Evolutionary conservation across 805 yeast species (phyloP).

Genomic region (Ogataea minuta): DNA sequence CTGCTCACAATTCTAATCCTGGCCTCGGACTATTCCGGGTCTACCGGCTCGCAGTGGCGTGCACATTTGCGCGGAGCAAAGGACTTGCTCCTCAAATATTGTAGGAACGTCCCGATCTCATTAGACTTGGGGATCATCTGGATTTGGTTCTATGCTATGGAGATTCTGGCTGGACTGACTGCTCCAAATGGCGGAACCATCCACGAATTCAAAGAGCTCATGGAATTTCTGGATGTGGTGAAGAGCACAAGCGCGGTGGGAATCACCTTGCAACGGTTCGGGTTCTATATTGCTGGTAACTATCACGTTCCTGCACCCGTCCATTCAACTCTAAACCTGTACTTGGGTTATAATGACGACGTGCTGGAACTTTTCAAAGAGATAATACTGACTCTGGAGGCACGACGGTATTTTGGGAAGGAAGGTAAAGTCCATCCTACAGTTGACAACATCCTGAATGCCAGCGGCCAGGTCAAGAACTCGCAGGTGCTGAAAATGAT

Average conservation of each 20-base stretch:
- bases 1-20: conserved; percentile 65
- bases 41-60: conserved; percentile 61
- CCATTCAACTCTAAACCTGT: conserved; percentile 28
- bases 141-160: conserved; percentile 62
- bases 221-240: conserved; percentile 33
- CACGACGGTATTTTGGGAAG: conserved; percentile 12
- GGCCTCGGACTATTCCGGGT: conserved; percentile 62
- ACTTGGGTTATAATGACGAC: conserved; percentile 37
- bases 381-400: conserved; percentile 31
- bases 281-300: conserved; percentile 31
- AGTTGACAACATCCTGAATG: conserved; percentile 20
- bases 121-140: conserved; percentile 40
- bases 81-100: conserved; percentile 54
- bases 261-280: conserved; percentile 26
- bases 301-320: conserved; percentile 9
- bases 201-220: conserved; percentile 48
- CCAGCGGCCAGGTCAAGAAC: conserved; percentile 21
- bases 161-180: conserved; percentile 57
- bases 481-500: conserved; percentile 25
- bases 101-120: conserved; percentile 32
- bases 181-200: conserved; percentile 61
- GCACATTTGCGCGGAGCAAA: conserved; percentile 69
- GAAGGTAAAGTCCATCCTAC: conserved; percentile 10
- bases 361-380: conserved; percentile 34
- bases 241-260: conserved; percentile 26